Percentiles rank a stretch among this genome's conserved stretches.
Conservation (phyloP, 164 flowering plant species). For the Umbellularia californica region DNA sequence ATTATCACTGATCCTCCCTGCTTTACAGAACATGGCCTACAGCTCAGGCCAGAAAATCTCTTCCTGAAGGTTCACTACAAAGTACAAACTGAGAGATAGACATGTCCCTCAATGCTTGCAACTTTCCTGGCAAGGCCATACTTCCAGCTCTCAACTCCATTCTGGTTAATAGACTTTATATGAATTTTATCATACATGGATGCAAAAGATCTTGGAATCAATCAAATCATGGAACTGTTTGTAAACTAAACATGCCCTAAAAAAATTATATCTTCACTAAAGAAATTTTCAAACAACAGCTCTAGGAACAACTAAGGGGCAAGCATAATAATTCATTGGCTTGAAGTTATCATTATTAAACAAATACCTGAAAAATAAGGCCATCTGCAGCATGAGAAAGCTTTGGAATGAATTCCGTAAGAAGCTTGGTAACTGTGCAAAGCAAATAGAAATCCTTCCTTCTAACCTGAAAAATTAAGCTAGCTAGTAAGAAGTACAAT, state of each 20-base stretch:
- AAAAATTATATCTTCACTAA: background rate
- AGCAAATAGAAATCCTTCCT: constrained; percentile 96
- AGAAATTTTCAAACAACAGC: background rate
- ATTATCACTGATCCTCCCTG: too few relatives aligned
- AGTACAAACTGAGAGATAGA: too few relatives aligned
- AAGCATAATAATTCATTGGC: background rate
- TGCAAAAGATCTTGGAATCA: too few relatives aligned
- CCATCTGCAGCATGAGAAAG: constrained; percentile 99
- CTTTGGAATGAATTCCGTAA: constrained; percentile 81
- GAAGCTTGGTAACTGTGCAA: constrained; percentile 70
- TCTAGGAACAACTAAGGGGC: background rate
- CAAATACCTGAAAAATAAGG: constrained; percentile 87
- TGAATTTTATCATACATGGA: too few relatives aligned
- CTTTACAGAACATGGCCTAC: too few relatives aligned
- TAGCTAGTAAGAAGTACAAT: background rate
- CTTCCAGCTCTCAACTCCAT: too few relatives aligned
- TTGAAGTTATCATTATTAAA: background rate
- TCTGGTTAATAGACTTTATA: too few relatives aligned
- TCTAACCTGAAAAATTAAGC: constrained; percentile 58
- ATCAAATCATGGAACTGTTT: too few relatives aligned
- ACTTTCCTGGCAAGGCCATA: too few relatives aligned
- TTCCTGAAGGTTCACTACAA: too few relatives aligned
- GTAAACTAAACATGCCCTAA: background rate
- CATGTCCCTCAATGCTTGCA: too few relatives aligned
- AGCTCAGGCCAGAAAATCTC: too few relatives aligned